Conservation (phyloP, 192 early-diverging fungal species). For the Podila minutissima region DNA sequence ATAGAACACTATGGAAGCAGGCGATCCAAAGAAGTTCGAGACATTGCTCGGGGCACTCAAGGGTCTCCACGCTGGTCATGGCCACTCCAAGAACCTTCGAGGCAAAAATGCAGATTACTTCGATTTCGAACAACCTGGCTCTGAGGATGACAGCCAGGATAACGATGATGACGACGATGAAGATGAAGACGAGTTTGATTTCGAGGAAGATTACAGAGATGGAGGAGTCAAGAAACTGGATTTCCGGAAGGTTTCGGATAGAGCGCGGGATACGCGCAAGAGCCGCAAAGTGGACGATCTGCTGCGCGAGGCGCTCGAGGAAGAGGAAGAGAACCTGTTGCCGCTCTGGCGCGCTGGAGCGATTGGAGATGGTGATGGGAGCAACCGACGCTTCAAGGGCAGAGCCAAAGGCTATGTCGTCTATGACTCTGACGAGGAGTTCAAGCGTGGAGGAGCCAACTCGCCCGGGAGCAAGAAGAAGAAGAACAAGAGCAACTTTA, state of each 20-base stretch:
- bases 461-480: slow-evolving; percentile 23
- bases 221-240: slow-evolving; percentile 33
- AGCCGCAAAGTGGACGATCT: slow-evolving; percentile 35
- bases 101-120: slow-evolving; percentile 10
- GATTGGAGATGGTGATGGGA: slow-evolving; percentile 35
- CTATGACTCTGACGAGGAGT: slow-evolving; percentile 37
- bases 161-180: slow-evolving; percentile 2
- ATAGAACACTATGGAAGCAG: slow-evolving; percentile 30
- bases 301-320: slow-evolving; percentile 21
- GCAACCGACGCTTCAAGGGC: slow-evolving; percentile 22
- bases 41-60: slow-evolving; percentile 36
- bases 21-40: slow-evolving; percentile 12
- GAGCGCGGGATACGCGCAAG: slow-evolving; percentile 27
- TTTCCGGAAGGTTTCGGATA: slow-evolving; percentile 19
- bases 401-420: slow-evolving; percentile 45
- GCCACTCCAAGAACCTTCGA: slow-evolving; percentile 24
- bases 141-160: slow-evolving; percentile 17
- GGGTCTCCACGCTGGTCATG: slow-evolving; percentile 15
- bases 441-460: slow-evolving; percentile 8
- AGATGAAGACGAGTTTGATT: slow-evolving; percentile 40
- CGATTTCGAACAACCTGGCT: slow-evolving; percentile 32
- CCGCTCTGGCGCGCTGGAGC: slow-evolving; percentile 41
- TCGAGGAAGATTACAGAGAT: slow-evolving; percentile 43
- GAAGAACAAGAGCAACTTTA: slow-evolving; percentile 15
- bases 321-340: slow-evolving; percentile 16